Conservation (phyloP, 768 basidiomycete genomes). For the Melanogaster broomeanus region DNA sequence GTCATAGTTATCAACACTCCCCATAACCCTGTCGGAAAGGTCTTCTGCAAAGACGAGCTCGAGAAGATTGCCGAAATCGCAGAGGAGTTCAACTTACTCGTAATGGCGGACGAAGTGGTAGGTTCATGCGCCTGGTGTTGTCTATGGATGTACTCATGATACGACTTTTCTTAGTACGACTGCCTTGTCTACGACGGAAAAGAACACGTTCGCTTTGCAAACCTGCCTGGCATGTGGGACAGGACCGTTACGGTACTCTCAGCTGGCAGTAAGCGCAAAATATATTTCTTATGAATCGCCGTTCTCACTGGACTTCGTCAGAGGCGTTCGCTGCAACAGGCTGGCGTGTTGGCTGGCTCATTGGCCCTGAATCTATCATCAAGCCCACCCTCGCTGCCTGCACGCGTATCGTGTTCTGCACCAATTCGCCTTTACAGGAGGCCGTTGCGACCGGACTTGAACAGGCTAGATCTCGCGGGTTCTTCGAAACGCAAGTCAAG, state of each 20-base stretch:
- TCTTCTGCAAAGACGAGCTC: slow-evolving; percentile 83
- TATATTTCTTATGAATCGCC: neutral
- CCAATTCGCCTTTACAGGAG: slow-evolving; percentile 94
- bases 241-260: slow-evolving; percentile 94
- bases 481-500: slow-evolving; percentile 72
- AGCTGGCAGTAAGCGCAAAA: slow-evolving; percentile 75
- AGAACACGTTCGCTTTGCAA: slow-evolving; percentile 91
- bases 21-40: slow-evolving; percentile 98
- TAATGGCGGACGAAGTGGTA: slow-evolving; percentile 97
- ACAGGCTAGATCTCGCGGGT: slow-evolving; percentile 65
- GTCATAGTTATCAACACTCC: slow-evolving; percentile 96
- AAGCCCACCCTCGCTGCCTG: slow-evolving; percentile 85
- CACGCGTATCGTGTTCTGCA: slow-evolving; percentile 94
- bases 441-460: slow-evolving; percentile 91
- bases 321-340: slow-evolving; percentile 97
- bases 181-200: slow-evolving; percentile 85
- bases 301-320: slow-evolving; percentile 30
- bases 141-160: neutral
- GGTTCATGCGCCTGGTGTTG: slow-evolving; percentile 22
- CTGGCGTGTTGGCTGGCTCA: slow-evolving; percentile 97
- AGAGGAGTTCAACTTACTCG: slow-evolving; percentile 87
- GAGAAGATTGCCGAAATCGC: slow-evolving; percentile 84
- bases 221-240: slow-evolving; percentile 98
- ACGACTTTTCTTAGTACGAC: slow-evolving; percentile 69
- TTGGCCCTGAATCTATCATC: slow-evolving; percentile 83